A percentile compares a stretch with the other conserved stretches of the same genome.
Conservation (phyloP, 805 yeast species). For the Lipomyces chichibuensis region DNA sequence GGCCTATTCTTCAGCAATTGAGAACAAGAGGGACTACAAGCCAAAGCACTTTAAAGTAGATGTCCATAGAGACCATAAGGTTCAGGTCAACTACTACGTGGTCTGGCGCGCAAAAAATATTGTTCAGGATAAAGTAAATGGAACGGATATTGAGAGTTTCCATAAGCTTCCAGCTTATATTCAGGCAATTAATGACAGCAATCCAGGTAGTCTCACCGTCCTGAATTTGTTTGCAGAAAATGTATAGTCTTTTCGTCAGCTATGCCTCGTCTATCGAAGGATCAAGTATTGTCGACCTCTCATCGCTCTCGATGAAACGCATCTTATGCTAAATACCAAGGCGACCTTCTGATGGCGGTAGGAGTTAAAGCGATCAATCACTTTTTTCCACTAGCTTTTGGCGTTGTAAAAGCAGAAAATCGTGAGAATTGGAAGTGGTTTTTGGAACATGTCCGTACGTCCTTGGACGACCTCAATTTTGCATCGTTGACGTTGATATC, state of each 20-base stretch:
- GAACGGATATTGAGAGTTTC: background rate
- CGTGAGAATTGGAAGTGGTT: conserved; percentile 2
- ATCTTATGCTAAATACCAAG: conserved; percentile 4
- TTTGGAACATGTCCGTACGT: background rate
- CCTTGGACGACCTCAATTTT: background rate
- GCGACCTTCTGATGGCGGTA: conserved; percentile 1
- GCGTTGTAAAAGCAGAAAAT: conserved; percentile 3
- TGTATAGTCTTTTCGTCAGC: conserved; percentile 3
- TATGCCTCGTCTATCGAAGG: conserved; percentile 3
- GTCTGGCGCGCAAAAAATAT: background rate
- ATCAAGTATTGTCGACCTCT: conserved; percentile 2
- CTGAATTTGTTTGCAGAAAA: background rate
- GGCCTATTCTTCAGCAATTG: background rate
- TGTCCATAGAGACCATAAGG: background rate
- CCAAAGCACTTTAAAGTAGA: background rate
- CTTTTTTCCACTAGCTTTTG: background rate
- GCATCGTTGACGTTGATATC: background rate
- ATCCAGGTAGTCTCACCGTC: background rate
- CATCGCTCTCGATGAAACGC: background rate
- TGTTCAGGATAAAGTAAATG: no score
- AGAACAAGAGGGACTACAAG: background rate
- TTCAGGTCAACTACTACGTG: background rate
- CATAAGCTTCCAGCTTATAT: background rate
- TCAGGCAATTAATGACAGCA: background rate
- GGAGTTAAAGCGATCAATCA: background rate